Conservation (phyloP, 2,329 filamentous ascomycete species). For the Grosmannia clavigera region DNA sequence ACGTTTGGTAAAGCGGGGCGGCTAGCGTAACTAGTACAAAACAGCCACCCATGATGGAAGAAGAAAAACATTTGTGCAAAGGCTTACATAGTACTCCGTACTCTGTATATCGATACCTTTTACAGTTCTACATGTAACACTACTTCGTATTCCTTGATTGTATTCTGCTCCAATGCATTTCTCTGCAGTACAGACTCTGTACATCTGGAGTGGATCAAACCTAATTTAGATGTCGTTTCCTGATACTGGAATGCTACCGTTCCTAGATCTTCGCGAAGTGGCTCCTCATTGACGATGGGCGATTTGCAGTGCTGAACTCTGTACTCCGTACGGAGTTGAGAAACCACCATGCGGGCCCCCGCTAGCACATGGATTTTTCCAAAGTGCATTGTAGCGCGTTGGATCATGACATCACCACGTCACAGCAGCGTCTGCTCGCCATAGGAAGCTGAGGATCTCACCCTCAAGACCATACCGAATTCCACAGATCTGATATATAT, state of each 20-base stretch:
- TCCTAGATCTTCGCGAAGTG: not conserved
- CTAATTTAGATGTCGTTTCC: not conserved
- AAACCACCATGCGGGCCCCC: conserved; percentile 32
- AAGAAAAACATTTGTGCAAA: too few relatives aligned
- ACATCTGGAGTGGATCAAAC: not conserved
- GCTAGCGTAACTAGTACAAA: too few relatives aligned
- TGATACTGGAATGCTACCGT: not conserved
- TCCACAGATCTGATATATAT: conserved; percentile 1
- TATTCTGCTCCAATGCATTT: not conserved
- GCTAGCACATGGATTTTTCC: conserved; percentile 26
- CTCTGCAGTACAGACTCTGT: not conserved
- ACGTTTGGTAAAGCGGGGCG: too few relatives aligned
- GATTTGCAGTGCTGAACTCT: conserved; percentile 13
- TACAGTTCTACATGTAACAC: too few relatives aligned
- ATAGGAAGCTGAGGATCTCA: conserved; percentile 27
- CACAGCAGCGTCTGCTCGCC: conserved; percentile 26
- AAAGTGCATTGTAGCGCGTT: conserved; percentile 32
- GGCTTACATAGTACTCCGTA: too few relatives aligned
- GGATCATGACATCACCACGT: conserved; percentile 32
- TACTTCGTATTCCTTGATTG: too few relatives aligned
- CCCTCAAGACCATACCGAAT: conserved; percentile 32
- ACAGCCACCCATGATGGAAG: too few relatives aligned
- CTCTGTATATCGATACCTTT: too few relatives aligned
- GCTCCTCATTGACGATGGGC: not conserved
- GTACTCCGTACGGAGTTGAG: conserved; percentile 12